Evolutionary conservation across 768 basidiomycete genomes (phyloP), one percentile per base, ranked within the genome.

Genomic region (Kockovaella imperatae): DNA sequence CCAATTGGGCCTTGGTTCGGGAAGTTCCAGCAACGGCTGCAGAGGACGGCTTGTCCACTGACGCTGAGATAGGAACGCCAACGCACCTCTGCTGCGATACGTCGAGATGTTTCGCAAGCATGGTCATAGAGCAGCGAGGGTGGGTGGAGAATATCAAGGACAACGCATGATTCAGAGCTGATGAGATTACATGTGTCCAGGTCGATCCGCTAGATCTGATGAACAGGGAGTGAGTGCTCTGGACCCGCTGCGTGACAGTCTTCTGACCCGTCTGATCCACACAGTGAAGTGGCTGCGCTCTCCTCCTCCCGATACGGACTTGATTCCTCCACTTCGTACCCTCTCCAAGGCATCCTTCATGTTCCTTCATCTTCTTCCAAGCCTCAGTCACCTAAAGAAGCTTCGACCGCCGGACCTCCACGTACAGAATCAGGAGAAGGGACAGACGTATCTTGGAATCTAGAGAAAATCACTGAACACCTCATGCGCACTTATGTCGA

Each of bases 131-230:
- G 53, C 54, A 15, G 53, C 56, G 7, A 35, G 44, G 45, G 49
- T 47, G 21, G 11, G 36, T 20, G 31, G n/a, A 32, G 31, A 32
- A 10, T n/a, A n/a, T 32, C n/a, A 32, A 32, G n/a, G 10, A 32
- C 10, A 32, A 32, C n/a, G 31, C 31, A 32, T 10, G 10, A 10
- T 32, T 32, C 10, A 32, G 18, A 23, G 28, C 24, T 40, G 14
- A 21, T 23, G 10, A 2, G n/a, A n/a, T n/a, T n/a, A n/a, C n/a
- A n/a, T n/a, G n/a, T 21, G 10, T 3, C 28, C 39, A 78, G 35
- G 84, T 93, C 34, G 89, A 95, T 64, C 89, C 90, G 0, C 73
- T 93, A 29, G 87, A 89, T 69, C 72, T 93, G 43, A 83, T 93
- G 25, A 82, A 86, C 45, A 80, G 89, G 14, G 87, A 89, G 59